Conservation (phyloP, 805 yeast species). For the Candida tallmaniae region DNA sequence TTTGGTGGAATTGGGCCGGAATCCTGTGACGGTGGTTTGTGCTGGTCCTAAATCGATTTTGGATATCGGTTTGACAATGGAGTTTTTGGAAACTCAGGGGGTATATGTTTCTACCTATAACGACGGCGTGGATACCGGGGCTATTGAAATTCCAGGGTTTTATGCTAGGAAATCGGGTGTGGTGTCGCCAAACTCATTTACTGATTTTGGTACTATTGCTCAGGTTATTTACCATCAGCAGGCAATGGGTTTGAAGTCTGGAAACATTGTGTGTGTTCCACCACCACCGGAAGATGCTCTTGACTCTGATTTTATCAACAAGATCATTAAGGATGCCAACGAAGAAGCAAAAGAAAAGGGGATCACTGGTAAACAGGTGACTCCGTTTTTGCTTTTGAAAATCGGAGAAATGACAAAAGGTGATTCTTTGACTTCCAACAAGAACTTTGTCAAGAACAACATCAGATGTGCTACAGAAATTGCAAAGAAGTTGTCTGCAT, state of each 20-base stretch:
- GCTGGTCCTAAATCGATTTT: constrained; percentile 87
- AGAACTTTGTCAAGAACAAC: constrained; percentile 73
- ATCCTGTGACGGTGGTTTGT: constrained; percentile 87
- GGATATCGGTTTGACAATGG: constrained; percentile 78
- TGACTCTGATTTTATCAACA: constrained; percentile 46
- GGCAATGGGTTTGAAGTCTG: constrained; percentile 53
- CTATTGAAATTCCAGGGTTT: constrained; percentile 67
- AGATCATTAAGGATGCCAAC: constrained; percentile 56
- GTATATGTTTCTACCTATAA: constrained; percentile 75
- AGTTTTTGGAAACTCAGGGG: constrained; percentile 86
- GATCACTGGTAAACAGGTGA: constrained; percentile 66
- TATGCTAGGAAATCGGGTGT: constrained; percentile 75
- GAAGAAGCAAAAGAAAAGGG: constrained; percentile 48
- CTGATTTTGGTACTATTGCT: constrained; percentile 57
- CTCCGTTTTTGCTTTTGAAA: constrained; percentile 69
- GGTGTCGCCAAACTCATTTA: constrained; percentile 61
- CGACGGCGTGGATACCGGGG: constrained; percentile 21
- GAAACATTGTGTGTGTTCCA: constrained; percentile 76
- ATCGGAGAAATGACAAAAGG: constrained; percentile 71
- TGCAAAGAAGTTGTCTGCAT: constrained; percentile 47
- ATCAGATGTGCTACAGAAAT: constrained; percentile 65
- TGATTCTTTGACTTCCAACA: constrained; percentile 61
- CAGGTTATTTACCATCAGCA: constrained; percentile 44
- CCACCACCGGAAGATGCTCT: constrained; percentile 67
- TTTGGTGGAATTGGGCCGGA: constrained; percentile 74